phyloP scores from a whole-genome alignment of 768 basidiomycete species.

The Tulasnella sp. region DNA sequence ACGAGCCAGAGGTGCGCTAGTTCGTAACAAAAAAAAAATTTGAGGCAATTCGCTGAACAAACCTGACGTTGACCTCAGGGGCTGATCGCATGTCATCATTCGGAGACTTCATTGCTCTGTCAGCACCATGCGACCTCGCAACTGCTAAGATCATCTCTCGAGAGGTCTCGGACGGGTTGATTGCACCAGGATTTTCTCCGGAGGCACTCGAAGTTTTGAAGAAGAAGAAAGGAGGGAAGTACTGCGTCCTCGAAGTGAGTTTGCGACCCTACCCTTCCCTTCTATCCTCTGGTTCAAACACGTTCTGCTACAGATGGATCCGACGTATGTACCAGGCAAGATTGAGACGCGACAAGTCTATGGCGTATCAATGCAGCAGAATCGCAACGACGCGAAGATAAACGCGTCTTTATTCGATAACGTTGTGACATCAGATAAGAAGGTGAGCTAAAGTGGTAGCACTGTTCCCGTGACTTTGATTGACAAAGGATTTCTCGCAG shows the following conservation, averaged over 20 bases:
- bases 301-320: constrained; percentile 59
- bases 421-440: constrained; percentile 80
- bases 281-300: neutral
- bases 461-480: neutral
- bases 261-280: neutral
- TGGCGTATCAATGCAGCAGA: constrained; percentile 82
- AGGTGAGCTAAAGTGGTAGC: constrained; percentile 38
- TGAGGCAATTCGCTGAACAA: neutral
- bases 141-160: constrained; percentile 97
- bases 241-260: constrained; percentile 85
- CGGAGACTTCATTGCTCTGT: constrained; percentile 96
- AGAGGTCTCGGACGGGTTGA: constrained; percentile 96
- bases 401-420: constrained; percentile 71
- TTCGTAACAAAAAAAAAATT: neutral
- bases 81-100: constrained; percentile 99
- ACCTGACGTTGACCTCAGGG: constrained; percentile 34
- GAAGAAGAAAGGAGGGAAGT: constrained; percentile 98
- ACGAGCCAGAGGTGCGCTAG: constrained; percentile 69
- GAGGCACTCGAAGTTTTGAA: constrained; percentile 83
- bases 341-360: constrained; percentile 93
- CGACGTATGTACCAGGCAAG: constrained; percentile 63
- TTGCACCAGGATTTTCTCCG: constrained; percentile 82
- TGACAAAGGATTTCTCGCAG: constrained; percentile 31
- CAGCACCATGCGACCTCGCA: constrained; percentile 81
- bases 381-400: constrained; percentile 82